Percentiles rank a stretch among this genome's conserved stretches.
Evolutionary conservation across 805 yeast species (phyloP).

Genomic region (Maudiozyma pseudohumilis): DNA sequence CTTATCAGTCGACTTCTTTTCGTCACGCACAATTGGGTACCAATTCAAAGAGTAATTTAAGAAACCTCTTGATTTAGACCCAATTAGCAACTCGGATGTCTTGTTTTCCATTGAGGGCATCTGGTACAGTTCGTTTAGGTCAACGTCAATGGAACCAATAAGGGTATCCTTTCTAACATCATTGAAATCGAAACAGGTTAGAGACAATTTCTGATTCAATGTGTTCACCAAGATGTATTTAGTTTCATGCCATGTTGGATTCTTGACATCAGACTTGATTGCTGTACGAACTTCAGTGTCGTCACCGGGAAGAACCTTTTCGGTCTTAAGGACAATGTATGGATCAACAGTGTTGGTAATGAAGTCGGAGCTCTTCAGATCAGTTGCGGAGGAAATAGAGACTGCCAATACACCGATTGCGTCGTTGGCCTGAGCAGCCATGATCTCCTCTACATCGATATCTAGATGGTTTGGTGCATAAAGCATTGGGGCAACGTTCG

Average conservation of each 20-base stretch:
- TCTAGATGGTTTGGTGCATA: slow-evolving; percentile 78
- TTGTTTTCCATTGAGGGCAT: slow-evolving; percentile 27
- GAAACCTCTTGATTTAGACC: slow-evolving; percentile 44
- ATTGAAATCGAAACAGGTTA: slow-evolving; percentile 46
- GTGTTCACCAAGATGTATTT: slow-evolving; percentile 47
- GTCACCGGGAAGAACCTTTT: slow-evolving; percentile 37
- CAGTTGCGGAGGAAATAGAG: slow-evolving; percentile 45
- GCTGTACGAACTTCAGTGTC: slow-evolving; percentile 38
- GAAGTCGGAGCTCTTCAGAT: slow-evolving; percentile 34
- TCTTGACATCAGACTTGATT: slow-evolving; percentile 43
- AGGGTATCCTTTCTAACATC: slow-evolving; percentile 47
- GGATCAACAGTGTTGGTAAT: slow-evolving; percentile 45
- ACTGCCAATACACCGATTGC: slow-evolving; percentile 63
- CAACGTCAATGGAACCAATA: slow-evolving; percentile 42
- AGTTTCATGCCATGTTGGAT: slow-evolving; percentile 61
- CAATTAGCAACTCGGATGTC: slow-evolving; percentile 27
- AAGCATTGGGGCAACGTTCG: slow-evolving; percentile 64
- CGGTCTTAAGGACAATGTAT: slow-evolving; percentile 40
- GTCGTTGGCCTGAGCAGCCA: slow-evolving; percentile 54
- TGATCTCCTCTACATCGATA: slow-evolving; percentile 60
- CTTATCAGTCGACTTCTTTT: slow-evolving; percentile 9
- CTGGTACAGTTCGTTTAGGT: slow-evolving; percentile 52
- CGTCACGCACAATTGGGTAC: slow-evolving; percentile 26
- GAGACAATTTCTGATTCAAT: slow-evolving; percentile 46
- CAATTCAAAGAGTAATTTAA: slow-evolving; percentile 45